phyloP scores from a whole-genome alignment of 371 early-diverging fungal genomes.

The Mucor circinelloides region DNA sequence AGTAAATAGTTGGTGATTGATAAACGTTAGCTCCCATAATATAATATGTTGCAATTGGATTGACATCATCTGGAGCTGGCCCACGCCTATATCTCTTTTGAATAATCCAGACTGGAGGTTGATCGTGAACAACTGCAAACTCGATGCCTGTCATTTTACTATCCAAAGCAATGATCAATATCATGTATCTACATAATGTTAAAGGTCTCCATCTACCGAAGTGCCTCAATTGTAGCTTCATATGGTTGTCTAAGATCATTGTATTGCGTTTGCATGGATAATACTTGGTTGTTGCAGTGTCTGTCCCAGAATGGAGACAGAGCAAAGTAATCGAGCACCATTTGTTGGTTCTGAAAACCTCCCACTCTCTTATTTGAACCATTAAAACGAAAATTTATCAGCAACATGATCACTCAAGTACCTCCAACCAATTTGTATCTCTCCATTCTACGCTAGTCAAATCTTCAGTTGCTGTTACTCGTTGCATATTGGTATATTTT shows the following conservation, averaged over 20 bases:
- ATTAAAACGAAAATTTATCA: not conserved
- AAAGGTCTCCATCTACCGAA: conserved; percentile 44
- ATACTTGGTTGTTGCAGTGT: conserved; percentile 91
- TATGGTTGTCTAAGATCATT: conserved; percentile 74
- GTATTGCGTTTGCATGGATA: conserved; percentile 97
- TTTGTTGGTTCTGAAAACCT: conserved; percentile 75
- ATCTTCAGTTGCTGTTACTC: conserved; percentile 43
- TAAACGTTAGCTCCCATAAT: conserved; percentile 91
- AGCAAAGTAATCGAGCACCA: conserved; percentile 95
- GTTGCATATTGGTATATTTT: conserved; percentile 20
- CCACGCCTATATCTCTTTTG: conserved; percentile 75
- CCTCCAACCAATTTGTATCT: conserved; percentile 53
- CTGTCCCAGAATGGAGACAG: conserved; percentile 97
- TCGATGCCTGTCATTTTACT: conserved; percentile 90
- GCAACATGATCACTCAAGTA: not conserved
- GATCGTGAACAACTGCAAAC: conserved; percentile 78
- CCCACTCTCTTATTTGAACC: conserved; percentile 53
- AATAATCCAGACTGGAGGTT: conserved; percentile 86
- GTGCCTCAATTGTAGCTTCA: conserved; percentile 57
- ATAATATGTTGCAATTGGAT: conserved; percentile 82
- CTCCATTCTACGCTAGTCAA: conserved; percentile 54
- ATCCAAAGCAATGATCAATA: not conserved
- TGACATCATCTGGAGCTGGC: conserved; percentile 60
- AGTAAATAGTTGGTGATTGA: conserved; percentile 86
- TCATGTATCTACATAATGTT: not conserved